Evolutionary conservation across 345 rosid species (phyloP), one percentile per base, ranked within the genome.

Genomic region (Carallia pectinifolia): DNA sequence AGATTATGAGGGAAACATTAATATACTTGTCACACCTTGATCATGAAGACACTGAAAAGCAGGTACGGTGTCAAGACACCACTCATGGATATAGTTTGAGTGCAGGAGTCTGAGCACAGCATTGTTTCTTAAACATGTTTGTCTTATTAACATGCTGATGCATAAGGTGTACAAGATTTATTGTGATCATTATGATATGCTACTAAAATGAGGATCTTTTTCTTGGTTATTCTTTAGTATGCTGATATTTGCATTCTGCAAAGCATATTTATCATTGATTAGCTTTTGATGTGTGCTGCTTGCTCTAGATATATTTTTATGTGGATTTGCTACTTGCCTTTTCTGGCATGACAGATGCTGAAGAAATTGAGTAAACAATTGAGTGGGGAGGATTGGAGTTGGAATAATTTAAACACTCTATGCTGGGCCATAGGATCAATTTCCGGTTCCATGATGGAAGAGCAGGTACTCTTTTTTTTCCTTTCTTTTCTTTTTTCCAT

Each of bases 401-500:
- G 98, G 99, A 96, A 96, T 82, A 96, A 90, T 67, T 64, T 96
- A 59, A 96, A 90, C 76, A 96, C 99, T 10, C 79, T 96, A 65
- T 96, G 99, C 84, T 96, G 99, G 99, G 99, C 98, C 68, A 96
- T 96, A 68, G 98, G 99, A 70, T 96, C 99, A 65, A 96, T 96
- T 55, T 96, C 99, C 65, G 98, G 99, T 63, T 96, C 98, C 71
- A 96, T 96, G 99, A 80, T 86, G 83, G 99, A 96, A 81, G 98
- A 96, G 52, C 99, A 96, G 96, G 98, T 96, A 85, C 66, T 19
- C 19, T 61, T 38, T 71, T 23, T 44, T 62, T 53, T 12, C 16
- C 13, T 13, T 2, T 0, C 0, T 40, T 44, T 3, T 44, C 0
- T 44, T 44, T 6, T 40, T 12, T 3, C 13, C 23, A 40, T 61